Base-by-base conservation (phyloP, 768 basidiomycete genomes). In the Coprinopsis strossmayeri region DNA sequence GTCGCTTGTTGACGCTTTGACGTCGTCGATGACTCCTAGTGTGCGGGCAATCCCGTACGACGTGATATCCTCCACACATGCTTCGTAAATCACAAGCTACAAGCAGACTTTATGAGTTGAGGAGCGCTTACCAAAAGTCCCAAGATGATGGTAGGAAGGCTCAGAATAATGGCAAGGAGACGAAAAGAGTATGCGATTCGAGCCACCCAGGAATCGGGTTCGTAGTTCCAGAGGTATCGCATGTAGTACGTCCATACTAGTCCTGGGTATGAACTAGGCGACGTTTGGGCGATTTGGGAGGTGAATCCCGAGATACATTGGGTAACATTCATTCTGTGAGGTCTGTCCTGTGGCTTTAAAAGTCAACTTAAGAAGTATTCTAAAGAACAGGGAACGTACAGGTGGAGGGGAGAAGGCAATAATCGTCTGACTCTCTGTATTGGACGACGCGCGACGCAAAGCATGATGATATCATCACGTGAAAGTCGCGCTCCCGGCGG, bases 1-100 rank as follows among this genome's bases (percentile, higher is more conserved):
- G 55, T 84, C 85, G 62, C 76, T 79, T 21, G 85, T 87, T 11
- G 84, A 82, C 0, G 86, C 84, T 60, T 82, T 83, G 45, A 82
- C 79, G 51, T 78, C 77, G 63, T 88, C 87, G 53, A 87, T 76
- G 46, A 87, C 74, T 27, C 87, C 88, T 44, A 91, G 73, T 4
- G 87, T 90, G 50, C 88, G 82, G 11, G 85, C 89, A 59, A 91
- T 86, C 49, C 82, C 79, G 57, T 91, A 91, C 17, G 89, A 87
- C 2, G 79, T 71, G 47, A 91, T 79, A 61, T 91, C 88, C 88
- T 91, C 58, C 35, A 46, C 48, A 54, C 39, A 53, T 46, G 40
- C 49, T 18, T 34, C 53, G 48, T 45, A 35, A 30, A 38, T 38
- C 37, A 43, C 45, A 38, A 37, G 18, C 34, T 52, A 52, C 42